phyloP scores from a whole-genome alignment of 2,329 filamentous ascomycete genomes.

The Fusarium chaquense region DNA sequence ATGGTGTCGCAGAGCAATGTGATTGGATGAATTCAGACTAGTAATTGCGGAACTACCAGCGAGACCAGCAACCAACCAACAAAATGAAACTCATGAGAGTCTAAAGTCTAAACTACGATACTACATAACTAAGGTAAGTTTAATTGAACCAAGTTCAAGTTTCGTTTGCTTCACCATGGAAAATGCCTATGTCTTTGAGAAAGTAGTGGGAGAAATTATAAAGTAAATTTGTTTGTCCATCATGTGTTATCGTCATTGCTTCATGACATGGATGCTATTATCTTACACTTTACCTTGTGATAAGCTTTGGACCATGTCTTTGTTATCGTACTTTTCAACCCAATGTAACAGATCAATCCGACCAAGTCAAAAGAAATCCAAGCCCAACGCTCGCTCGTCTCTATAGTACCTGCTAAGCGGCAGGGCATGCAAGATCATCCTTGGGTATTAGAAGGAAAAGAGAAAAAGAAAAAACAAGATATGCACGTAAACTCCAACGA shows the following conservation, averaged over 20 bases:
- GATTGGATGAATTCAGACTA: constrained; percentile 36
- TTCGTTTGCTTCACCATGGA: not conserved
- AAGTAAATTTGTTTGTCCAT: constrained; percentile 18
- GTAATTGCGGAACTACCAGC: constrained; percentile 31
- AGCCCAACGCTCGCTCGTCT: constrained; percentile 33
- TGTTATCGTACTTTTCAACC: constrained; percentile 35
- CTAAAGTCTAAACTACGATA: not conserved
- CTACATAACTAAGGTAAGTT: not conserved
- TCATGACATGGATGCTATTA: constrained; percentile 38
- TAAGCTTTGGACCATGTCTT: constrained; percentile 27
- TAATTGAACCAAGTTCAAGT: not conserved
- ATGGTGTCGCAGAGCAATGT: constrained; percentile 41
- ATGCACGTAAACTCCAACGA: constrained; percentile 41
- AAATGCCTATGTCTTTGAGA: not conserved
- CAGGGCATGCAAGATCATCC: constrained; percentile 45
- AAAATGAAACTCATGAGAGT: not conserved
- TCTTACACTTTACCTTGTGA: constrained; percentile 23
- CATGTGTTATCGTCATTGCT: constrained; percentile 31
- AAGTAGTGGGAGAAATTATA: constrained; percentile 7
- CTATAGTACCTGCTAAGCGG: constrained; percentile 38
- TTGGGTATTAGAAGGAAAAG: constrained; percentile 44
- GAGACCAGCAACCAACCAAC: constrained; percentile 27
- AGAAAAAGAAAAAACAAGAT: constrained; percentile 30
- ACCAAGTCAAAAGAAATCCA: constrained; percentile 30
- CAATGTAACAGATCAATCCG: constrained; percentile 27